Percentiles rank a stretch among this genome's conserved stretches.
Evolutionary conservation across 305 asterid genomes (phyloP).

Genomic region (Rubia tinctorum): DNA sequence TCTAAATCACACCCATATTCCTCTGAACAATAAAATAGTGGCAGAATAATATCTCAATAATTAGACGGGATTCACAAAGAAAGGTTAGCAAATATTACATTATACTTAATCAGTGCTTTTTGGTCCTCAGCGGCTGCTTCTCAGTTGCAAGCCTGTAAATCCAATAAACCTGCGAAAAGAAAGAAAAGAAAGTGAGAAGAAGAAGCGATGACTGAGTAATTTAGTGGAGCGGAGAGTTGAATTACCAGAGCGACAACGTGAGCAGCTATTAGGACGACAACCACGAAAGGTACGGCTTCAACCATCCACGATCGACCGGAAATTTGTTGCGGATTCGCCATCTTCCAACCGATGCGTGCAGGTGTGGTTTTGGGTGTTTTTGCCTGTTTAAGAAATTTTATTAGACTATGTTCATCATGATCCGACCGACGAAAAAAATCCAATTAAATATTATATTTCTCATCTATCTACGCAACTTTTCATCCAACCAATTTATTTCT

Average conservation of each 20-base stretch:
- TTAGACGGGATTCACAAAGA: background rate
- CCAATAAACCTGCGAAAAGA: conserved; percentile 66
- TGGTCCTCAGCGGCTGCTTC: conserved; percentile 63
- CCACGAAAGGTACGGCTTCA: conserved; percentile 36
- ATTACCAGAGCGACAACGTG: conserved; percentile 34
- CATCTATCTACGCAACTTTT: no score
- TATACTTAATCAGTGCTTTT: conserved; percentile 31
- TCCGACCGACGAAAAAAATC: no score
- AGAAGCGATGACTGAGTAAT: background rate
- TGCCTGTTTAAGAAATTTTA: no score
- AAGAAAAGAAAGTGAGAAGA: background rate
- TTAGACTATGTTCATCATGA: no score
- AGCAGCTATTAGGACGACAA: conserved; percentile 41
- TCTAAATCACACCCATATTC: background rate
- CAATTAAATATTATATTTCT: no score
- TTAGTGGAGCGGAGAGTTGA: background rate
- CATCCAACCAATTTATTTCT: no score
- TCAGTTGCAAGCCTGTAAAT: conserved; percentile 82
- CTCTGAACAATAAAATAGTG: background rate
- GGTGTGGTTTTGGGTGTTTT: background rate
- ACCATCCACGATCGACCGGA: conserved; percentile 35
- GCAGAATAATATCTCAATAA: background rate
- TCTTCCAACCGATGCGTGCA: conserved; percentile 9
- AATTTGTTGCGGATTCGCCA: conserved; percentile 32
- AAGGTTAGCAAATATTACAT: background rate